A percentile compares a stretch with the other conserved stretches of the same genome.
These are phyloP conservation scores for Pecoramyces ruminantium DNA, from an alignment of 192 early-diverging fungal genomes.

Conservation along the genomic window DNA sequence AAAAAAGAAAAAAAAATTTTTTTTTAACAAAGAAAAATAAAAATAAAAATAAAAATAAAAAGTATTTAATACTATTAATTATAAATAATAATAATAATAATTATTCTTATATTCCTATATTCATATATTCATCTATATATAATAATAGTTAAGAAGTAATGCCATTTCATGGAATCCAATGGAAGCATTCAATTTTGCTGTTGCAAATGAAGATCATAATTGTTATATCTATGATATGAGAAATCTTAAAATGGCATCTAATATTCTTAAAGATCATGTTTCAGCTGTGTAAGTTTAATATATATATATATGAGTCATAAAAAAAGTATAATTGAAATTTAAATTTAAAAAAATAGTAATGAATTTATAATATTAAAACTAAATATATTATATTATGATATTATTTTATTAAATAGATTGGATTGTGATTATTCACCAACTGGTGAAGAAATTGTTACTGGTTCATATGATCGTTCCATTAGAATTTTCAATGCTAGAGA, in stretches of 20 bases:
- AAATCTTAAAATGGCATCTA: slow-evolving; percentile 66
- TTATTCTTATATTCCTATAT: background rate
- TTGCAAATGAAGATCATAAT: slow-evolving; percentile 96
- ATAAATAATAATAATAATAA: background rate
- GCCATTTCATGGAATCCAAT: slow-evolving; percentile 98
- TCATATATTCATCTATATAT: background rate
- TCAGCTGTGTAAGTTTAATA: slow-evolving; percentile 67
- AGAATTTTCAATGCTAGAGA: slow-evolving; percentile 65
- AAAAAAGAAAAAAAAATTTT: too few relatives aligned
- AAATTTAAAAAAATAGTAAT: background rate
- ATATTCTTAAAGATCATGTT: slow-evolving; percentile 88
- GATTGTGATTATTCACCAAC: slow-evolving; percentile 97
- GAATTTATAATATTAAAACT: background rate
- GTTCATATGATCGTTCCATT: slow-evolving; percentile 84
- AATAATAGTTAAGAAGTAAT: slow-evolving; percentile 60
- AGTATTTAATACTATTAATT: background rate
- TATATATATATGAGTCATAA: background rate
- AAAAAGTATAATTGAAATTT: background rate
- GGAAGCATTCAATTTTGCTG: slow-evolving; percentile 91
- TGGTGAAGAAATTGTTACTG: slow-evolving; percentile 87
- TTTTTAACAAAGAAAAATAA: too few relatives aligned
- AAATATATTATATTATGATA: too few relatives aligned
- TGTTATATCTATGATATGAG: slow-evolving; percentile 97
- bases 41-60: background rate
- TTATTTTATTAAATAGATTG: slow-evolving; percentile 26